These are phyloP conservation scores for Solanum peruvianum DNA, from an alignment of 257 asterid genomes.

Conservation along the genomic window DNA sequence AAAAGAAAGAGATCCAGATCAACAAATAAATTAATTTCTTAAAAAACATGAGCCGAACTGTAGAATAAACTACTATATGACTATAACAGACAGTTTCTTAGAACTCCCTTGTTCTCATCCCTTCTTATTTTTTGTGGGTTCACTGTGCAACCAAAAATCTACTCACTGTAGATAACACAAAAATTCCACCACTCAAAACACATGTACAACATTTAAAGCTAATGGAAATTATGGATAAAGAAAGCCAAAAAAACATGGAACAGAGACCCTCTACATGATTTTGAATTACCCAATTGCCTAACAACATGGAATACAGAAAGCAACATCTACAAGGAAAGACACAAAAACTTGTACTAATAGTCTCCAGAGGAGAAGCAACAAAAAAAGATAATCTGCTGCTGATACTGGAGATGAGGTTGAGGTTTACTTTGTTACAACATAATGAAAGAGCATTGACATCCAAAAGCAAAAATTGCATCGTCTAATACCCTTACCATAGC, in stretches of 20 bases:
- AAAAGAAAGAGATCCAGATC: not conserved
- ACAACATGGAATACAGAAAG: not conserved
- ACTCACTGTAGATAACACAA: not conserved
- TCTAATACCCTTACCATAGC: not conserved
- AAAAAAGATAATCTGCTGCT: not conserved
- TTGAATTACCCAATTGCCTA: not conserved
- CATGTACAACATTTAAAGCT: not conserved
- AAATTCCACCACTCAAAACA: not conserved
- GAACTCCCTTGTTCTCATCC: not conserved
- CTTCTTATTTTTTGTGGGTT: not conserved
- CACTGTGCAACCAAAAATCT: not conserved
- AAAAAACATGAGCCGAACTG: not conserved
- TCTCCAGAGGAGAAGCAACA: not conserved
- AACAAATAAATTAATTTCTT: not conserved
- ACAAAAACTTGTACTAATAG: not conserved
- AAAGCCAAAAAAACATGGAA: not conserved
- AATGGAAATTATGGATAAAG: not conserved
- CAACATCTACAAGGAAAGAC: not conserved
- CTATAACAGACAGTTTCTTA: not conserved
- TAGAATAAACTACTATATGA: not conserved
- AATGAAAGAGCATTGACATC: not conserved
- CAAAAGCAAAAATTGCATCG: not conserved
- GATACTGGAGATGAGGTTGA: not conserved
- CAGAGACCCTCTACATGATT: not conserved
- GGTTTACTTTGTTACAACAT: not conserved